phyloP scores from a whole-genome alignment of 1,284 basidiomycete species.

The Cryptococcus deneoformans region DNA sequence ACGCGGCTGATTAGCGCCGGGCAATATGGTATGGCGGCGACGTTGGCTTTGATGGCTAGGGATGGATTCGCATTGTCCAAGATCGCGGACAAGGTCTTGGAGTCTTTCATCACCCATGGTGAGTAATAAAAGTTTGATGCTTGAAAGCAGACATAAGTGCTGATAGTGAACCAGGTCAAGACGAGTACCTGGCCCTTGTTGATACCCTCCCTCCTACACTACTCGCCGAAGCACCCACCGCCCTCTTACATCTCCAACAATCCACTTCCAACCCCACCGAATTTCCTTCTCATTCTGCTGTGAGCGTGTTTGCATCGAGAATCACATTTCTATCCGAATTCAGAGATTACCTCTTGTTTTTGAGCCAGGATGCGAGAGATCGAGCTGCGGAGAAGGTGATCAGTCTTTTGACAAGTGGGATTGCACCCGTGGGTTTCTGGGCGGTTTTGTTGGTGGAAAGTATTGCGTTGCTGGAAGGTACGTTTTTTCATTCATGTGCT shows the following conservation, averaged over 20 bases:
- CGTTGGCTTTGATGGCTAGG: slow-evolving; percentile 47
- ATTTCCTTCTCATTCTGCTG: slow-evolving; percentile 12
- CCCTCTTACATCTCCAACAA: slow-evolving; percentile 20
- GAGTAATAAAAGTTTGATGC: slow-evolving; percentile 5
- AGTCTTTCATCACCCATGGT: slow-evolving; percentile 48
- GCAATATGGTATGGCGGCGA: slow-evolving; percentile 50
- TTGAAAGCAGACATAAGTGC: neutral
- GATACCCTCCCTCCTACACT: slow-evolving; percentile 37
- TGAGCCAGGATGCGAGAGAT: slow-evolving; percentile 38
- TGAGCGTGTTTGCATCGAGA: slow-evolving; percentile 39
- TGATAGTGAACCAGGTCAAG: slow-evolving; percentile 19
- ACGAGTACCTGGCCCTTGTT: slow-evolving; percentile 30
- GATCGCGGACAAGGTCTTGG: slow-evolving; percentile 49
- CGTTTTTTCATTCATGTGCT: slow-evolving; percentile 7
- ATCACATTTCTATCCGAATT: slow-evolving; percentile 53
- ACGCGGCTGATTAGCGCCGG: slow-evolving; percentile 40
- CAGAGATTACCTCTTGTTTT: slow-evolving; percentile 51
- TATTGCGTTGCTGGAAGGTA: slow-evolving; percentile 49
- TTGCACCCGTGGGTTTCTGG: slow-evolving; percentile 51
- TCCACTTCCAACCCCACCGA: neutral
- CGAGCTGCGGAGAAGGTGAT: slow-evolving; percentile 48
- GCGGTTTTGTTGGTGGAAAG: slow-evolving; percentile 51
- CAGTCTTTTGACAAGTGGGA: slow-evolving; percentile 43
- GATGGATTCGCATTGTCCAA: slow-evolving; percentile 46
- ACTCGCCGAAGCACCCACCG: slow-evolving; percentile 33